phyloP scores from a whole-genome alignment of 257 asterid genomes.

The Nicotiana tabacum region DNA sequence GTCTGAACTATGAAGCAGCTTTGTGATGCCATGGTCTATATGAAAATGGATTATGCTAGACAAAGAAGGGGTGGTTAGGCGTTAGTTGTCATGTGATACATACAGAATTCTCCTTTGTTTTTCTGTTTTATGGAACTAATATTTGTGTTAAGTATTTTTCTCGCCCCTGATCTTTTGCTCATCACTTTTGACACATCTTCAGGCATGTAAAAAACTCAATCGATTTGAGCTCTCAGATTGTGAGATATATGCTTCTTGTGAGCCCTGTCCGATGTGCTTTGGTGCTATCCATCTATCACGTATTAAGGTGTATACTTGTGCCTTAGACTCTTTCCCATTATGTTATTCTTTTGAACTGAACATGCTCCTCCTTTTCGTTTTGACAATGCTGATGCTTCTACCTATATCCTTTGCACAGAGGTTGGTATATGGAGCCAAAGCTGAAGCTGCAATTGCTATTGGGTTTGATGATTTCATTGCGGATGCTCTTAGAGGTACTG shows the following conservation, averaged over 20 bases:
- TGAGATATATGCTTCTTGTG: constrained; percentile 94
- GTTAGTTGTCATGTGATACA: background rate
- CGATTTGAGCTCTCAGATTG: constrained; percentile 89
- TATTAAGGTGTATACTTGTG: constrained; percentile 47
- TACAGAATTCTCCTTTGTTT: background rate
- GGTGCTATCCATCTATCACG: constrained; percentile 99
- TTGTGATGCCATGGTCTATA: background rate
- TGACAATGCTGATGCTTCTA: background rate
- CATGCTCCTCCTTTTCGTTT: background rate
- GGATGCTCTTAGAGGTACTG: constrained; percentile 92
- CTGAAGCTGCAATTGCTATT: constrained; percentile 95
- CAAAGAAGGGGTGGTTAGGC: background rate
- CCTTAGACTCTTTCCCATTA: background rate
- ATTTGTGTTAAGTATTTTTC: background rate
- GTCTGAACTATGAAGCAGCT: background rate
- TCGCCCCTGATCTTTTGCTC: background rate
- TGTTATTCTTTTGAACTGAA: background rate
- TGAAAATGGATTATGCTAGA: background rate
- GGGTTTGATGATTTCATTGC: constrained; percentile 98
- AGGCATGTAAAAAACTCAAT: constrained; percentile 97
- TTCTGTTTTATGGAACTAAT: background rate
- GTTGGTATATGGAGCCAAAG: constrained; percentile 94
- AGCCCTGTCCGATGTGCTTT: constrained; percentile 98
- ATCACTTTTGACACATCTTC: constrained; percentile 18
- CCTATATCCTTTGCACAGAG: constrained; percentile 39